These are phyloP conservation scores for Ilex asprella DNA, from an alignment of 257 asterid species.

Conservation along the genomic window DNA sequence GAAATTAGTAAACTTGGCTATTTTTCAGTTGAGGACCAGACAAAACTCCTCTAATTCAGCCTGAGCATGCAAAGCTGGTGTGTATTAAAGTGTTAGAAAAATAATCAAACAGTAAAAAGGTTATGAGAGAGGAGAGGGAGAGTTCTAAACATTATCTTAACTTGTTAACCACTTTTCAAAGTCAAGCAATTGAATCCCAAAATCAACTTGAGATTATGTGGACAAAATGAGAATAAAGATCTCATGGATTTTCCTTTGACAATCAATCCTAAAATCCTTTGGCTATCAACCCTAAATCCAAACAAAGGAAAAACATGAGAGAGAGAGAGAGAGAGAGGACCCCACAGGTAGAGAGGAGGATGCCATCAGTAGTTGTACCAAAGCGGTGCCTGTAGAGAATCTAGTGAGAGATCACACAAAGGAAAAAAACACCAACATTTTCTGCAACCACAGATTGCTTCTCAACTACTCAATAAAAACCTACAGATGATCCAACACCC, in stretches of 20 bases:
- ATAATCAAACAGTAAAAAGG: background rate
- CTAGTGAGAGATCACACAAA: conserved; percentile 15
- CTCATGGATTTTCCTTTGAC: conserved; percentile 10
- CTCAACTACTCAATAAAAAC: conserved; percentile 45
- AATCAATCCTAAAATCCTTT: background rate
- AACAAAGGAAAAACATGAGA: conserved; percentile 2
- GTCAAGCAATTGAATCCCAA: conserved; percentile 4
- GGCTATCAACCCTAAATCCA: conserved; percentile 8
- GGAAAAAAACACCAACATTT: conserved; percentile 22
- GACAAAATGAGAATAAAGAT: conserved; percentile 29
- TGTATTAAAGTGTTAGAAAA: conserved; percentile 1
- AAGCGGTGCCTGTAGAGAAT: conserved; percentile 33
- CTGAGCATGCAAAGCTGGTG: background rate
- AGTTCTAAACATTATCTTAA: conserved; percentile 19
- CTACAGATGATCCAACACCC: conserved; percentile 1
- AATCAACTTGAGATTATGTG: conserved; percentile 16
- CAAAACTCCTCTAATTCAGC: too few species aligned
- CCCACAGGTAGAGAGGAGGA: conserved; percentile 17
- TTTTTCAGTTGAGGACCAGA: too few species aligned
- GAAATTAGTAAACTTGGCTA: too few species aligned
- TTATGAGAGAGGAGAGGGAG: background rate
- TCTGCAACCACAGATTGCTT: conserved; percentile 40
- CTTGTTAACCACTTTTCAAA: conserved; percentile 6
- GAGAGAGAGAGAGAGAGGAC: background rate
- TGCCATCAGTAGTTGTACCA: conserved; percentile 29